These are phyloP conservation scores for Penicillium tannophilum DNA, from an alignment of 495 filamentous ascomycete species.

Conservation along the genomic window DNA sequence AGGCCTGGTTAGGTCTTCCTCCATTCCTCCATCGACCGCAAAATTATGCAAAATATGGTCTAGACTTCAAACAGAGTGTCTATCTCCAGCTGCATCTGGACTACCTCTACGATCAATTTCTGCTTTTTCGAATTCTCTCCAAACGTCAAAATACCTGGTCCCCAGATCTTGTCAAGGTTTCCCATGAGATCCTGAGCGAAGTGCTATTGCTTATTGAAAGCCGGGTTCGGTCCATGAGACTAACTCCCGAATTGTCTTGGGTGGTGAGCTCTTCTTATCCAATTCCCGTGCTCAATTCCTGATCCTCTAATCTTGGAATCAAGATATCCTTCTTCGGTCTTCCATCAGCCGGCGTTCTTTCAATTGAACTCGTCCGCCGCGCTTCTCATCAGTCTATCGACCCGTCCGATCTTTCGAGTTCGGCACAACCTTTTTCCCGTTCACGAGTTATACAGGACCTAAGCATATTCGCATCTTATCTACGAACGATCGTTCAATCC, in stretches of 20 bases:
- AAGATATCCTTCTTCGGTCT: constrained; percentile 22
- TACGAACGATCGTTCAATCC: constrained; percentile 14
- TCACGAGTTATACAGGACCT: constrained; percentile 23
- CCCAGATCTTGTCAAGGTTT: constrained; percentile 4
- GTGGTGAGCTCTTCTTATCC: constrained; percentile 1
- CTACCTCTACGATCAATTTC: constrained; percentile 9
- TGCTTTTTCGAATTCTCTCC: constrained; percentile 7
- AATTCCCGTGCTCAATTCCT: background rate
- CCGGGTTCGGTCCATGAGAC: background rate
- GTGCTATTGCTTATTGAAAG: constrained; percentile 1
- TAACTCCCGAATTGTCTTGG: constrained; percentile 7
- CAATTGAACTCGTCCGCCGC: constrained; percentile 20
- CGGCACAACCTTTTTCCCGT: constrained; percentile 12
- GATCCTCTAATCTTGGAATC: no score
- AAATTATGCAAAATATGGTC: background rate
- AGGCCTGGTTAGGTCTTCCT: constrained; percentile 2
- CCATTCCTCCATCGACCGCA: constrained; percentile 5
- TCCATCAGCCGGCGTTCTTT: constrained; percentile 18
- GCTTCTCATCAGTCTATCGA: background rate
- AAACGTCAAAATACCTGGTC: constrained; percentile 4
- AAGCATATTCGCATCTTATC: constrained; percentile 18
- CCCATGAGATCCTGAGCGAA: constrained; percentile 4
- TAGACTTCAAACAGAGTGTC: background rate
- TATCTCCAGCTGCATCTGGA: constrained; percentile 9
- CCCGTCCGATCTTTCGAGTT: background rate